phyloP scores from a whole-genome alignment of 345 rosid genomes.

The Carallia brachiata region DNA sequence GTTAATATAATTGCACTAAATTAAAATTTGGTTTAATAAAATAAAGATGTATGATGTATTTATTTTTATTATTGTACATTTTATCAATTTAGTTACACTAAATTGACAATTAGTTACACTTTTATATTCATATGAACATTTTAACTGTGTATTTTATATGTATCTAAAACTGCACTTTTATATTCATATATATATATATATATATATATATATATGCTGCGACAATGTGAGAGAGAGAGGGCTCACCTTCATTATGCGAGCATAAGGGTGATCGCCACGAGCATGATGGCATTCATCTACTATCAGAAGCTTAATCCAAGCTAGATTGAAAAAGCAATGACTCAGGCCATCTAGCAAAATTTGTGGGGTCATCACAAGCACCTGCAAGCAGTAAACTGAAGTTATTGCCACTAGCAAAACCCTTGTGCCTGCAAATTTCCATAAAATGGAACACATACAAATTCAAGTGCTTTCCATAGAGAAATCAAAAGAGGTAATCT shows the following conservation, averaged over 20 bases:
- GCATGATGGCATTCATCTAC: constrained; percentile 96
- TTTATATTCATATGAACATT: too few relatives aligned
- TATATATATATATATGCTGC: too few relatives aligned
- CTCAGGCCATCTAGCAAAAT: constrained; percentile 72
- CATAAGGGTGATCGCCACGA: constrained; percentile 63
- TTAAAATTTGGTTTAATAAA: too few relatives aligned
- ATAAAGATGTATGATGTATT: too few relatives aligned
- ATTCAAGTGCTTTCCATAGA: background rate
- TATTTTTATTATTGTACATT: too few relatives aligned
- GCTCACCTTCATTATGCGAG: constrained; percentile 77
- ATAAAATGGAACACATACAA: background rate
- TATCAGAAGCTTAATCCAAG: constrained; percentile 66
- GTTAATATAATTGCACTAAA: too few relatives aligned
- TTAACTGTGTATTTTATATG: too few relatives aligned
- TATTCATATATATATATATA: too few relatives aligned
- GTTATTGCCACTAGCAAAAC: background rate
- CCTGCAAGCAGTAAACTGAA: constrained; percentile 38
- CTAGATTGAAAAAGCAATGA: constrained; percentile 51
- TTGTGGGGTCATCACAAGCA: constrained; percentile 92
- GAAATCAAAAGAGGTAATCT: too few relatives aligned
- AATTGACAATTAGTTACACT: too few relatives aligned
- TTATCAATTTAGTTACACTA: too few relatives aligned
- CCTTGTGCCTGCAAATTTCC: background rate
- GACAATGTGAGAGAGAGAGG: background rate
- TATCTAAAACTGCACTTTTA: too few relatives aligned